Evolutionary conservation across 2,329 filamentous ascomycete species (phyloP).

Genomic region (Phyllosticta citriasiana): DNA sequence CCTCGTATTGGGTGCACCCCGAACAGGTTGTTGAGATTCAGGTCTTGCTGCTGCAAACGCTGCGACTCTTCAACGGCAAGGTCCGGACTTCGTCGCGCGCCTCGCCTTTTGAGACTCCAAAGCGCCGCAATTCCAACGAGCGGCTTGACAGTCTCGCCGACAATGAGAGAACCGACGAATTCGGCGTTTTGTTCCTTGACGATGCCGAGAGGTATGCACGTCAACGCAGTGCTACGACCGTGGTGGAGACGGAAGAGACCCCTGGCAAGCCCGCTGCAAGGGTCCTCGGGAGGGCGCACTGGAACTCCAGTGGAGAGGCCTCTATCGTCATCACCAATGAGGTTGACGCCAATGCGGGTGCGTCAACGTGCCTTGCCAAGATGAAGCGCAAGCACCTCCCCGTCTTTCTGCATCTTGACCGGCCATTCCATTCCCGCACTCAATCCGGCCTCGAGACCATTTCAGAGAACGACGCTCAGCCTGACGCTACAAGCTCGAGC

Average conservation of each 20-base stretch:
- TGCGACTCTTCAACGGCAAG: slow-evolving; percentile 28
- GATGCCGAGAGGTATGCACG: slow-evolving; percentile 36
- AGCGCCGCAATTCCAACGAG: slow-evolving; percentile 19
- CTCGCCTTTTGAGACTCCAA: slow-evolving; percentile 15
- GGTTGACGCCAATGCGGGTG: slow-evolving; percentile 15
- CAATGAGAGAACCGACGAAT: slow-evolving; percentile 23
- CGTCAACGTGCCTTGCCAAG: slow-evolving; percentile 15
- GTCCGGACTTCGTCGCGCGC: slow-evolving; percentile 13
- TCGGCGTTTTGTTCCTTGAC: slow-evolving; percentile 37
- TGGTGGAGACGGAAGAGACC: slow-evolving; percentile 30
- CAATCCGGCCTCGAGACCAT: slow-evolving; percentile 15
- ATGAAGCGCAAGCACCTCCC: slow-evolving; percentile 33
- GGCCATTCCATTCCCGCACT: slow-evolving; percentile 12
- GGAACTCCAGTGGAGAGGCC: slow-evolving; percentile 25
- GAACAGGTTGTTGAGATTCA: slow-evolving; percentile 46
- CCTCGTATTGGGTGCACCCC: slow-evolving; percentile 44
- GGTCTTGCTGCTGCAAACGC: slow-evolving; percentile 41
- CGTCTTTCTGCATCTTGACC: slow-evolving; percentile 28
- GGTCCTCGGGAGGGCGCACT: slow-evolving; percentile 25
- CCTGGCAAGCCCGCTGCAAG: slow-evolving; percentile 21
- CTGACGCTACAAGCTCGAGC: slow-evolving; percentile 6
- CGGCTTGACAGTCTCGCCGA: slow-evolving; percentile 17
- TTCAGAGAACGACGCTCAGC: slow-evolving; percentile 14
- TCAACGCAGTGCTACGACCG: slow-evolving; percentile 35
- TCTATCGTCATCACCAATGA: slow-evolving; percentile 17